Evolutionary conservation across 805 yeast species (phyloP).

Genomic region (Candida patagonica): DNA sequence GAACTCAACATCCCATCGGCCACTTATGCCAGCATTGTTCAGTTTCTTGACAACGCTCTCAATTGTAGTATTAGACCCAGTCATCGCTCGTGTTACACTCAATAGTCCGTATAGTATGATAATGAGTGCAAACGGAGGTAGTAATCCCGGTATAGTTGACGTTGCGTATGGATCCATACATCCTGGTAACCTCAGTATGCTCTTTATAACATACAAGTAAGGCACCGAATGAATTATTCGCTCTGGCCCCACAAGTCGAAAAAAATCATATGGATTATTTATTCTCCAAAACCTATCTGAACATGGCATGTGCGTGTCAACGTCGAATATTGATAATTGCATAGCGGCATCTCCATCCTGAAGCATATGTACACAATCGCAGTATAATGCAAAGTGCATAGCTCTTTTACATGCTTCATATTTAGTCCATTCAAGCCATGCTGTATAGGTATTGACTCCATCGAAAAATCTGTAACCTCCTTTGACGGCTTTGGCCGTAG

Average conservation of each 20-base stretch:
- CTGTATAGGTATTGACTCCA: conserved; percentile 22
- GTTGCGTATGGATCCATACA: conserved; percentile 10
- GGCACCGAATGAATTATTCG: conserved; percentile 20
- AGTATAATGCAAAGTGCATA: conserved; percentile 21
- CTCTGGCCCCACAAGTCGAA: conserved; percentile 19
- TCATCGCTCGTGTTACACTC: conserved; percentile 18
- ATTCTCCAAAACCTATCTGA: conserved; percentile 26
- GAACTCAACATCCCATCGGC: conserved; percentile 11
- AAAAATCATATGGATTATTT: conserved; percentile 19
- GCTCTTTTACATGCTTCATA: conserved; percentile 36
- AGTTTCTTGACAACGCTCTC: conserved; percentile 7
- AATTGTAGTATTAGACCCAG: conserved; percentile 5
- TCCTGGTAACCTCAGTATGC: conserved; percentile 25
- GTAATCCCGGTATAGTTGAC: background rate
- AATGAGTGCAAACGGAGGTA: conserved; percentile 19
- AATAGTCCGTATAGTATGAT: conserved; percentile 23
- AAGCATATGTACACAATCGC: conserved; percentile 19
- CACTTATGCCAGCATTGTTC: conserved; percentile 2
- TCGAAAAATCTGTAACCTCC: conserved; percentile 21
- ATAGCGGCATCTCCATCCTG: conserved; percentile 4
- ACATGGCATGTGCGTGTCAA: conserved; percentile 25
- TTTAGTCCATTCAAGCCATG: conserved; percentile 40
- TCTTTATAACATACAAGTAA: conserved; percentile 23
- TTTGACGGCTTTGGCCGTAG: conserved; percentile 18
- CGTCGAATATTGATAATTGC: conserved; percentile 22